phyloP scores from a whole-genome alignment of 345 rosid species.

The Brassica juncea region DNA sequence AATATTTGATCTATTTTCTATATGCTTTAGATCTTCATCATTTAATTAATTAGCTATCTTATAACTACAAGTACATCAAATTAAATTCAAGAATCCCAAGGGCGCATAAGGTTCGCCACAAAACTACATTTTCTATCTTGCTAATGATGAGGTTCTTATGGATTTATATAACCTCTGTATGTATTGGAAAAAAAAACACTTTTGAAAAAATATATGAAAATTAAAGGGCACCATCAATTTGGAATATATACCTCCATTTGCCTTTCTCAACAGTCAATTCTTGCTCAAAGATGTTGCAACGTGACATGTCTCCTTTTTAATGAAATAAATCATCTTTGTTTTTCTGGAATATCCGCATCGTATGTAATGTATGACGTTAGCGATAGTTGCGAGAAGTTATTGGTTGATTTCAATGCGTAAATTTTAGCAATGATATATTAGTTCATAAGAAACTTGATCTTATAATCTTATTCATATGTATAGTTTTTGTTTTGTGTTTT shows the following conservation, averaged over 20 bases:
- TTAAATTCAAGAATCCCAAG: conserved; percentile 44
- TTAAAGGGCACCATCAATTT: conserved; percentile 53
- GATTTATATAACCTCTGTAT: conserved; percentile 30
- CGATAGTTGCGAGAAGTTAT: conserved; percentile 20
- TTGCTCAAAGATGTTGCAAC: conserved; percentile 41
- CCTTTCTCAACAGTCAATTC: conserved; percentile 44
- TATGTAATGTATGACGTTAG: conserved; percentile 40
- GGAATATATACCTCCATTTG: conserved; percentile 54
- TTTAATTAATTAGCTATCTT: conserved; percentile 9
- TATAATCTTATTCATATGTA: neutral
- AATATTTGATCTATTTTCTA: conserved; percentile 11
- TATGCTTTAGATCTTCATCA: conserved; percentile 19
- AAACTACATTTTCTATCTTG: conserved; percentile 56
- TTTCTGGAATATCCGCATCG: conserved; percentile 35
- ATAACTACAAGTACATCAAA: conserved; percentile 9
- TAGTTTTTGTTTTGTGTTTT: neutral
- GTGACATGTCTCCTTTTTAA: conserved; percentile 39
- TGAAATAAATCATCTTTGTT: conserved; percentile 5
- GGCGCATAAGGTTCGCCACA: conserved; percentile 79
- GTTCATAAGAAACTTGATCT: neutral
- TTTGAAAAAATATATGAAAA: conserved; percentile 10
- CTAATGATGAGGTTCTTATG: conserved; percentile 61
- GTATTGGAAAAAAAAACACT: neutral
- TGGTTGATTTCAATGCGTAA: conserved; percentile 10
- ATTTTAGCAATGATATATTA: neutral